phyloP scores from a whole-genome alignment of 805 yeast species.

The Suhomyces emberorum region DNA sequence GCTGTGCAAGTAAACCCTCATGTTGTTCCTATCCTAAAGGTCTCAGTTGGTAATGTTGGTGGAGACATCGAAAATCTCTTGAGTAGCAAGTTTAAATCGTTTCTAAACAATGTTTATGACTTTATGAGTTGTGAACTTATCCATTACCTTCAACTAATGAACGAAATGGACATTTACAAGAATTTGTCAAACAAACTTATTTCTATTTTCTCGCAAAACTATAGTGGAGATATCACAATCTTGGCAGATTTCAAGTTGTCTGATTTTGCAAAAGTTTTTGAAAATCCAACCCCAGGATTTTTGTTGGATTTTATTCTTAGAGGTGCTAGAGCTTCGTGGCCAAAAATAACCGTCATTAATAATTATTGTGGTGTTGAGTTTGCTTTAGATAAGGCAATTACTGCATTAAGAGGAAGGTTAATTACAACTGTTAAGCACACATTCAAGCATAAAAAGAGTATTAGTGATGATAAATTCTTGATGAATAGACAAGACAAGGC shows the following conservation, averaged over 20 bases:
- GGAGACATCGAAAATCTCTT: conserved; percentile 64
- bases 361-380: conserved; percentile 91
- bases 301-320: conserved; percentile 64
- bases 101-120: conserved; percentile 53
- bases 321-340: conserved; percentile 95
- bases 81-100: conserved; percentile 51
- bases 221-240: conserved; percentile 92
- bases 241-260: conserved; percentile 66
- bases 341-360: conserved; percentile 75
- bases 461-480: conserved; percentile 1
- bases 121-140: conserved; percentile 66
- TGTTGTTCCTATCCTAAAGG: conserved; percentile 79
- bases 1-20: conserved; percentile 98
- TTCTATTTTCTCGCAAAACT: conserved; percentile 78
- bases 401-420: conserved; percentile 59
- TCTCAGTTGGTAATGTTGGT: conserved; percentile 65
- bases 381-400: conserved; percentile 76
- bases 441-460: conserved; percentile 4
- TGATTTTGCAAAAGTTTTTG: conserved; percentile 61
- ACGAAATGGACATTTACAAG: conserved; percentile 74
- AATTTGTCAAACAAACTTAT: conserved; percentile 69
- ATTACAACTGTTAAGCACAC: conserved; percentile 30
- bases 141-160: conserved; percentile 69
- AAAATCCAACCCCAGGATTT: conserved; percentile 80
- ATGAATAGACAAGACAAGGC: background rate